A percentile compares a stretch with the other conserved stretches of the same genome.
phyloP scores from a whole-genome alignment of 176 grass and related monocot genomes.

The Puccinellia tenuiflora region DNA sequence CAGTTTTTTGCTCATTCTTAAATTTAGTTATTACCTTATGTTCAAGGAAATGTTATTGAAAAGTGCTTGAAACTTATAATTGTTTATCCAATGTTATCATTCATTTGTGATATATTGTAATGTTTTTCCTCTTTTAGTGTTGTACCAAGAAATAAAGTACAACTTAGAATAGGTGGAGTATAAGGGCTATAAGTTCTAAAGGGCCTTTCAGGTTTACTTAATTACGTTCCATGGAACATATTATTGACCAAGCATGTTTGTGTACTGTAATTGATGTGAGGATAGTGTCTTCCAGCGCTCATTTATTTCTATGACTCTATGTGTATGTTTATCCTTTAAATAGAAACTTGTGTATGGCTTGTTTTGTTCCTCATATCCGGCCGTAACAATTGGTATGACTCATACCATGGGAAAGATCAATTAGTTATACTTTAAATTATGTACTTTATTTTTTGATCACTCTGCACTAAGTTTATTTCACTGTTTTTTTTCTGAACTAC shows the following conservation, averaged over 20 bases:
- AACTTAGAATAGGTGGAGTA: neutral
- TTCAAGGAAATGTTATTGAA: neutral
- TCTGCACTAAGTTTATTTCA: neutral
- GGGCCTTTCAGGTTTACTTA: neutral
- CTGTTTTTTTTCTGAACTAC: neutral
- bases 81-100: neutral
- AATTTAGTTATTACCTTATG: no score
- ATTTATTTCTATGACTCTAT: neutral
- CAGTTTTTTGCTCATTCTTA: no score
- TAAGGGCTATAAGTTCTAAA: neutral
- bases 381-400: neutral
- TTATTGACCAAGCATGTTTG: no score
- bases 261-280: neutral
- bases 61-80: no score
- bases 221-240: no score
- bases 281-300: neutral
- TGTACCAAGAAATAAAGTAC: neutral
- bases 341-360: neutral
- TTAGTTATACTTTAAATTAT: neutral
- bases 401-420: neutral
- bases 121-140: neutral
- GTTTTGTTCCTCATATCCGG: neutral
- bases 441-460: neutral
- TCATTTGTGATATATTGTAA: neutral
- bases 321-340: neutral